Conservation (phyloP, 1,139 yeast genomes). For the Hyphopichia pseudoburtonii region DNA sequence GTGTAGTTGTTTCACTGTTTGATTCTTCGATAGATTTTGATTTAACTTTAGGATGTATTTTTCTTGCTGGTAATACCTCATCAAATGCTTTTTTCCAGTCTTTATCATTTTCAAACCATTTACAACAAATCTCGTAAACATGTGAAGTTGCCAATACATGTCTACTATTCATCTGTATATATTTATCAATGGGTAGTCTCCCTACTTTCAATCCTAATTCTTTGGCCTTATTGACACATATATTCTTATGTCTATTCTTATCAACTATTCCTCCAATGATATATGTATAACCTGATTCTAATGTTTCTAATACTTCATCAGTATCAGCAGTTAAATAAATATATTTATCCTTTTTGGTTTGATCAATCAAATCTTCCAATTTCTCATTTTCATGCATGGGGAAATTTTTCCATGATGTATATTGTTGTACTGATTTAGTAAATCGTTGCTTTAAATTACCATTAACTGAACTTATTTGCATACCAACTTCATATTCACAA, state of each 20-base stretch:
- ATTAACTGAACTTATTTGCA: slow-evolving; percentile 65
- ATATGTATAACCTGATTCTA: slow-evolving; percentile 72
- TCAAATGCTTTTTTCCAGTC: slow-evolving; percentile 91
- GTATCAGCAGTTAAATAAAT: slow-evolving; percentile 89
- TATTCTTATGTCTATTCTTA: slow-evolving; percentile 82
- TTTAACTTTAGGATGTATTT: slow-evolving; percentile 37
- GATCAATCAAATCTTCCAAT: slow-evolving; percentile 34
- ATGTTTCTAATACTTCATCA: slow-evolving; percentile 57
- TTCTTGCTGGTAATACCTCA: slow-evolving; percentile 78
- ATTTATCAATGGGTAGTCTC: slow-evolving; percentile 84
- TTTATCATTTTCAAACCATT: slow-evolving; percentile 66
- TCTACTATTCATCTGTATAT: slow-evolving; percentile 78
- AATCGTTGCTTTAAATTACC: slow-evolving; percentile 67
- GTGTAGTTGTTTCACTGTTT: background rate
- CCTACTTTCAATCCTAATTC: slow-evolving; percentile 70
- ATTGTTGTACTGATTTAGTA: slow-evolving; percentile 59
- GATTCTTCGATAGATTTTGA: background rate
- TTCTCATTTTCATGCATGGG: slow-evolving; percentile 48
- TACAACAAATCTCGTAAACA: slow-evolving; percentile 81
- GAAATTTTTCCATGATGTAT: slow-evolving; percentile 65
- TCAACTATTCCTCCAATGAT: slow-evolving; percentile 96
- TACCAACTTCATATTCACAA: slow-evolving; percentile 57
- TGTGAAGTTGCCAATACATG: slow-evolving; percentile 92
- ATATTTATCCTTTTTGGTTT: slow-evolving; percentile 38
- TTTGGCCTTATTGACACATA: slow-evolving; percentile 83